Percentiles rank a stretch among this genome's conserved stretches.
phyloP scores from a whole-genome alignment of 805 yeast genomes.

The Wickerhamiella sorbophila region DNA sequence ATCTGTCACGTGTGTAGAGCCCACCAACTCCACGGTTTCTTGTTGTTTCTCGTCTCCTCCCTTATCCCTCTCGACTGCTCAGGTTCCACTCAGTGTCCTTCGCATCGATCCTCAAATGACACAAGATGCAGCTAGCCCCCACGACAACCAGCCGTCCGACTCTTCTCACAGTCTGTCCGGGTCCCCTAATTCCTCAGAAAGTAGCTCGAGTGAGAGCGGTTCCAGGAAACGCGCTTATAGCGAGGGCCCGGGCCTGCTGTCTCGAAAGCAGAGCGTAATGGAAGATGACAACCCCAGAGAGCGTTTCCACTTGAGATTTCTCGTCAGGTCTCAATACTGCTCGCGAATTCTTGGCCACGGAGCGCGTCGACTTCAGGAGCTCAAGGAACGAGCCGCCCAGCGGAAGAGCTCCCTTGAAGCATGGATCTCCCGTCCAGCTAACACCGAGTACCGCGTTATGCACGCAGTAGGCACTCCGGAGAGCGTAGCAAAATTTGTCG shows the following conservation, averaged over 20 bases:
- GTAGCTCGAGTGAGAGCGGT: neutral
- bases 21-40: too few relatives aligned
- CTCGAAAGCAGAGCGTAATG: neutral
- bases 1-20: too few relatives aligned
- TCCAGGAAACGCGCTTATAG: neutral
- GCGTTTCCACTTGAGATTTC: slow-evolving; percentile 8
- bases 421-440: slow-evolving; percentile 26
- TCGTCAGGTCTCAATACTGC: slow-evolving; percentile 9
- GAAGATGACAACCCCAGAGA: neutral
- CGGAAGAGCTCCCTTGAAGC: slow-evolving; percentile 7
- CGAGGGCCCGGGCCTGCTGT: neutral
- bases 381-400: slow-evolving; percentile 9
- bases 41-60: too few relatives aligned
- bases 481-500: slow-evolving; percentile 69
- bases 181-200: neutral
- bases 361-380: slow-evolving; percentile 10
- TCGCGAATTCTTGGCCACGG: slow-evolving; percentile 6
- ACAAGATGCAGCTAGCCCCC: too few relatives aligned
- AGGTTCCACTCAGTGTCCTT: too few relatives aligned
- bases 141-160: too few relatives aligned
- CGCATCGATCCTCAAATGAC: too few relatives aligned
- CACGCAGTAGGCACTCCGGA: slow-evolving; percentile 63
- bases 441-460: slow-evolving; percentile 60
- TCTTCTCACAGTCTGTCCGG: neutral
- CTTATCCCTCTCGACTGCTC: too few relatives aligned